Evolutionary conservation across 371 early-diverging fungal species (phyloP).

Genomic region (Mortierella sp.): DNA sequence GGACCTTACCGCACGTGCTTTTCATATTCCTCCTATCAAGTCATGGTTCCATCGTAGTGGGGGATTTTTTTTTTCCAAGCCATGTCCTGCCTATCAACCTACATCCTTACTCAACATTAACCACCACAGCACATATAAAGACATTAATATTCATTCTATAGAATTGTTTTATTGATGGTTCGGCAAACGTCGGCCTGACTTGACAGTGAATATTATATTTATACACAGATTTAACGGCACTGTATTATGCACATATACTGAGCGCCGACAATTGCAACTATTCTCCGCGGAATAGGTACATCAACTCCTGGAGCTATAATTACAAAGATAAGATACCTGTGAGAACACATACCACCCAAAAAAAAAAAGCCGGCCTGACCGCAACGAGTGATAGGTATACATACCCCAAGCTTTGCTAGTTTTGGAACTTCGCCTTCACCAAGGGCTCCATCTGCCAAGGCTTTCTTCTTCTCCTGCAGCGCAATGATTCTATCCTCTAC

Average conservation of each 20-base stretch:
- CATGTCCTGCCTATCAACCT: too few relatives aligned
- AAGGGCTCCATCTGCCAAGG: slow-evolving; percentile 46
- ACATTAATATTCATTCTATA: too few relatives aligned
- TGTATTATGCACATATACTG: neutral
- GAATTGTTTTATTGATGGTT: too few relatives aligned
- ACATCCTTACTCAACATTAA: too few relatives aligned
- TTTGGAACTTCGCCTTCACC: slow-evolving; percentile 51
- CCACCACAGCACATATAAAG: too few relatives aligned
- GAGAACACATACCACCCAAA: neutral
- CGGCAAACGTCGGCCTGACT: too few relatives aligned
- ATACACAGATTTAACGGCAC: neutral
- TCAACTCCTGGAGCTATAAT: slow-evolving; percentile 41
- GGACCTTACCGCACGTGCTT: neutral
- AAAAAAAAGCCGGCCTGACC: neutral
- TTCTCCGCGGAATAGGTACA: slow-evolving; percentile 42
- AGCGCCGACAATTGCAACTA: neutral
- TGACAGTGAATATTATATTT: neutral
- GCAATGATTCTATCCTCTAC: slow-evolving; percentile 64
- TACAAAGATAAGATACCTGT: neutral
- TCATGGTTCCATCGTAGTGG: neutral
- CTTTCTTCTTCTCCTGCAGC: slow-evolving; percentile 56
- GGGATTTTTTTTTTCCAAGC: too few relatives aligned
- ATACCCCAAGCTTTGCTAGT: slow-evolving; percentile 47
- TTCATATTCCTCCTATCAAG: neutral
- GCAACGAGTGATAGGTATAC: neutral